A percentile compares a stretch with the other conserved stretches of the same genome.
These are phyloP conservation scores for Diaporthe humulicola DNA, from an alignment of 2,329 filamentous ascomycete genomes.

Conservation along the genomic window DNA sequence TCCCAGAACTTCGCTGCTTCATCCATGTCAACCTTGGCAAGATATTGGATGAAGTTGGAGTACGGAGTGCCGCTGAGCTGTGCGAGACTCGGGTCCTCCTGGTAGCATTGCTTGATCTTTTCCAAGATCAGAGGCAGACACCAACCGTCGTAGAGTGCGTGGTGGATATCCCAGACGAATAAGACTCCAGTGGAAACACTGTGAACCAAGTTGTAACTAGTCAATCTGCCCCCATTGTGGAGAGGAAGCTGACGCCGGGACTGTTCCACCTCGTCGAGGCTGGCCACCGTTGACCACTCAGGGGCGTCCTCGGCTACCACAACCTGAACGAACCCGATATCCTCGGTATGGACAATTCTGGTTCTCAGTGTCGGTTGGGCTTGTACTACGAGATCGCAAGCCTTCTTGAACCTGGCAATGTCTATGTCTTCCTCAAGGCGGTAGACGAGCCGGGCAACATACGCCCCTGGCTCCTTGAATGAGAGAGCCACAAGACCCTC, in stretches of 20 bases:
- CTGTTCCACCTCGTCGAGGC: constrained; percentile 56
- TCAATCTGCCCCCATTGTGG: neutral
- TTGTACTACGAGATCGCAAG: constrained; percentile 56
- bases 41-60: constrained; percentile 54
- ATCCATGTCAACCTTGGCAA: constrained; percentile 52
- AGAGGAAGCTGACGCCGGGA: constrained; percentile 50
- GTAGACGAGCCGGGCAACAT: constrained; percentile 64
- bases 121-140: constrained; percentile 64
- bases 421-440: constrained; percentile 53
- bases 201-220: neutral
- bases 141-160: constrained; percentile 71
- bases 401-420: constrained; percentile 54
- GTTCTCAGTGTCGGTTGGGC: constrained; percentile 61
- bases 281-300: constrained; percentile 50
- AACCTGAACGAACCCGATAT: constrained; percentile 61
- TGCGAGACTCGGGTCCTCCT: neutral
- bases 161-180: constrained; percentile 69
- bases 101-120: constrained; percentile 61
- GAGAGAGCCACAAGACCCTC: constrained; percentile 68
- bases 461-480: constrained; percentile 63
- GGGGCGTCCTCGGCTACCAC: constrained; percentile 57
- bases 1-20: constrained; percentile 60
- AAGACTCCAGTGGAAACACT: neutral
- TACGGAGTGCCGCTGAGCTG: neutral
- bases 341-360: constrained; percentile 60